phyloP scores from a whole-genome alignment of 106 monocot genomes.

The Platanthera zijinensis region DNA sequence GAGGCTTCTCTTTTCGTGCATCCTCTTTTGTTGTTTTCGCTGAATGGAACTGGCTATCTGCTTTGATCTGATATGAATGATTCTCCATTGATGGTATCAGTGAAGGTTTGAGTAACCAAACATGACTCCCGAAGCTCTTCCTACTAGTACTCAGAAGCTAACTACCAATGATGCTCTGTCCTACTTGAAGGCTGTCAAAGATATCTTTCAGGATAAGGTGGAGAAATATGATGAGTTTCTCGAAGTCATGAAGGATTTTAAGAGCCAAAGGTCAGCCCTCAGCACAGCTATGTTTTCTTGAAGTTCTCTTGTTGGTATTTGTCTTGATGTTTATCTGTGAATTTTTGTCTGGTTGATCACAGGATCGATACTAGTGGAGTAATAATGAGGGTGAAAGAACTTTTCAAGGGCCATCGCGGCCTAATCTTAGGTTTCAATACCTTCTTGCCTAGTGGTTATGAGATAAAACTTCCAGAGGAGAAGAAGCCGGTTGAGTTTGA shows the following conservation, averaged over 20 bases:
- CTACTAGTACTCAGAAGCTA: slow-evolving; percentile 30
- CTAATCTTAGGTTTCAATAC: slow-evolving; percentile 78
- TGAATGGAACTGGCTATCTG: background rate
- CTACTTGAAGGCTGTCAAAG: slow-evolving; percentile 78
- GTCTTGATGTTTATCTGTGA: background rate
- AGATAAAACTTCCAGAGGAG: slow-evolving; percentile 60
- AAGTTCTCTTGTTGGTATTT: background rate
- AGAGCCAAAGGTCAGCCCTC: slow-evolving; percentile 59
- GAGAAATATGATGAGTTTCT: slow-evolving; percentile 89
- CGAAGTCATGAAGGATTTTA: slow-evolving; percentile 86
- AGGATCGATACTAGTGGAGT: slow-evolving; percentile 73
- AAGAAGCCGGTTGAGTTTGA: slow-evolving; percentile 83
- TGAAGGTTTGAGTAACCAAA: slow-evolving; percentile 24
- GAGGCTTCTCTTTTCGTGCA: background rate
- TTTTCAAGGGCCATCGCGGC: slow-evolving; percentile 60
- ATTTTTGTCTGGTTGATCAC: background rate
- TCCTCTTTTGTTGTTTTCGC: background rate
- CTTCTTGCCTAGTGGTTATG: slow-evolving; percentile 65
- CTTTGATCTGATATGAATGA: slow-evolving; percentile 16
- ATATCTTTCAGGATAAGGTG: slow-evolving; percentile 70
- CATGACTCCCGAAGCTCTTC: slow-evolving; percentile 23
- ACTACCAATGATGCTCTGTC: slow-evolving; percentile 73
- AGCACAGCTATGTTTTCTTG: background rate
- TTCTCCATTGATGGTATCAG: background rate
- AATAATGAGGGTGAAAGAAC: slow-evolving; percentile 56